A percentile compares a stretch with the other conserved stretches of the same genome.
Conservation (phyloP, 1,284 basidiomycete species). For the Coriolopsis trogii region DNA sequence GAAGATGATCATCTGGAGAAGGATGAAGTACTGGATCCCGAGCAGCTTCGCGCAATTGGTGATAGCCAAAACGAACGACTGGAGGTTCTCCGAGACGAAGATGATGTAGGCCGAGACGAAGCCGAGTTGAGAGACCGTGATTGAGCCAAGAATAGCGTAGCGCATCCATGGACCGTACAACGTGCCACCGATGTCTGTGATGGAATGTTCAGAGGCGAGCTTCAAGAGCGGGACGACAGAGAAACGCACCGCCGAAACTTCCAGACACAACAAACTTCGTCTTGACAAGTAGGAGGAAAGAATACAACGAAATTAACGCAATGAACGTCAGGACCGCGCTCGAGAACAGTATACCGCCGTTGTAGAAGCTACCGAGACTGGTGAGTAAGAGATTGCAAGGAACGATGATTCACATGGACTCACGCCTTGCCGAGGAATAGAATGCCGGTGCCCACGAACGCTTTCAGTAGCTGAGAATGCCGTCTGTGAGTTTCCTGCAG, state of each 20-base stretch:
- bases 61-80: conserved; percentile 85
- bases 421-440: conserved; percentile 94
- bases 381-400: conserved; percentile 9
- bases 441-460: conserved; percentile 96
- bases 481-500: neutral
- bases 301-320: conserved; percentile 89
- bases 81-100: conserved; percentile 93
- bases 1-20: conserved; percentile 86
- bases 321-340: conserved; percentile 78
- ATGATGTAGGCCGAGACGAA: conserved; percentile 94
- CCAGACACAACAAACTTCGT: conserved; percentile 90
- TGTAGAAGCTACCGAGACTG: conserved; percentile 78
- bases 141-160: conserved; percentile 84
- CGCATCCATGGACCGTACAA: conserved; percentile 96
- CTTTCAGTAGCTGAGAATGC: conserved; percentile 76
- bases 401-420: conserved; percentile 32
- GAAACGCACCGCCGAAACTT: conserved; percentile 82
- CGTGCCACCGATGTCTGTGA: conserved; percentile 87
- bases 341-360: conserved; percentile 95
- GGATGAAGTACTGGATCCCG: conserved; percentile 80
- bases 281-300: conserved; percentile 91
- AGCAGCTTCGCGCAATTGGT: conserved; percentile 78
- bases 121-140: conserved; percentile 89
- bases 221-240: neutral
- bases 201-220: neutral